phyloP scores from a whole-genome alignment of 805 yeast genomes.

The Yarrowia divulgata region DNA sequence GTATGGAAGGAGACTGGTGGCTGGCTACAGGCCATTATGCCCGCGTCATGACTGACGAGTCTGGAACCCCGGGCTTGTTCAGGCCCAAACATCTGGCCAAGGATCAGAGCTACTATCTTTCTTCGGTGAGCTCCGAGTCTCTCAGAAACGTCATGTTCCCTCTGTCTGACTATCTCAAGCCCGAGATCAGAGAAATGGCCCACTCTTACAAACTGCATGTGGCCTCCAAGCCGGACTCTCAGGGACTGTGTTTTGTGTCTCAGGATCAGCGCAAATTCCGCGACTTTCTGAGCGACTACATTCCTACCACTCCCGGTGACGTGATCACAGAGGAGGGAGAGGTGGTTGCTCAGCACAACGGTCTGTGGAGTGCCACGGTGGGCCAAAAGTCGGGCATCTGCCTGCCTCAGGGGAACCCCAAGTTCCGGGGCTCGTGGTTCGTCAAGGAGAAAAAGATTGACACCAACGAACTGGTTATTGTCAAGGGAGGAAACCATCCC shows the following conservation, averaged over 20 bases:
- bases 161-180: slow-evolving; percentile 77
- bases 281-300: slow-evolving; percentile 75
- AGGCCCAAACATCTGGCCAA: slow-evolving; percentile 67
- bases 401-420: slow-evolving; percentile 89
- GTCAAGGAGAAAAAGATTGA: slow-evolving; percentile 72
- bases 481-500: slow-evolving; percentile 68
- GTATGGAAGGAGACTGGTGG: slow-evolving; percentile 63
- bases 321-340: slow-evolving; percentile 77
- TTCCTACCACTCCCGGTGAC: slow-evolving; percentile 76
- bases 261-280: slow-evolving; percentile 68
- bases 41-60: slow-evolving; percentile 51
- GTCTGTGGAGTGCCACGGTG: slow-evolving; percentile 93
- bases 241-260: slow-evolving; percentile 90
- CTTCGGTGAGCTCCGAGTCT: slow-evolving; percentile 62
- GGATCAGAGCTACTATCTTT: slow-evolving; percentile 91
- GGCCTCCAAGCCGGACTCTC: slow-evolving; percentile 88
- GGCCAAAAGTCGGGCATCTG: slow-evolving; percentile 84
- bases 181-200: slow-evolving; percentile 76
- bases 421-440: slow-evolving; percentile 82
- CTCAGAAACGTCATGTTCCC: slow-evolving; percentile 72
- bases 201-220: slow-evolving; percentile 59
- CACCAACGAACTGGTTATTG: slow-evolving; percentile 79
- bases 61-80: slow-evolving; percentile 54
- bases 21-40: slow-evolving; percentile 74
- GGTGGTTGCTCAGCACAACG: slow-evolving; percentile 82